A percentile compares a stretch with the other conserved stretches of the same genome.
phyloP scores from a whole-genome alignment of 345 rosid genomes.

The Aethionema arabicum region DNA sequence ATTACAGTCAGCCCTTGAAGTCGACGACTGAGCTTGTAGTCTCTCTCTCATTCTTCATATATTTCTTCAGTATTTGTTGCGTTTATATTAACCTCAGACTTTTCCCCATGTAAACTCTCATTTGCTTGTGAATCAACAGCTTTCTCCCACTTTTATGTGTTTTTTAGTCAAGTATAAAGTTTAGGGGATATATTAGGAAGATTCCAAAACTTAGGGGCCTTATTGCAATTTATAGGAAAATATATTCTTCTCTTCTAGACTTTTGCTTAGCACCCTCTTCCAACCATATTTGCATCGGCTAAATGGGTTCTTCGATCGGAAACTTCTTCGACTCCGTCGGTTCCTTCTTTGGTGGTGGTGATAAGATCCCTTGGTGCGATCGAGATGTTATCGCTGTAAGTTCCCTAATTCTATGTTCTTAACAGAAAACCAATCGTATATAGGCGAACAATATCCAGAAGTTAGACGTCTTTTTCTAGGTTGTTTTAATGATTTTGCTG shows the following conservation, averaged over 20 bases:
- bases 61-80: no score
- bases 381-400: slow-evolving; percentile 65
- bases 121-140: no score
- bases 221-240: background rate
- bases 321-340: slow-evolving; percentile 50
- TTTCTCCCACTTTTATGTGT: background rate
- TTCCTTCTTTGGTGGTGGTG: slow-evolving; percentile 67
- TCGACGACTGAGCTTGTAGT: slow-evolving; percentile 16
- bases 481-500: background rate
- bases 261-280: background rate
- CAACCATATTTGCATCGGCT: slow-evolving; percentile 5
- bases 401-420: slow-evolving; percentile 4
- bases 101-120: no score
- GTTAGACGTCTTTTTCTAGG: background rate
- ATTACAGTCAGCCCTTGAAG: slow-evolving; percentile 71
- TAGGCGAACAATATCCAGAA: background rate
- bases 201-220: background rate
- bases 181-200: background rate
- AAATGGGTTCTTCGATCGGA: slow-evolving; percentile 32
- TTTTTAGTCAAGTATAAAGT: background rate
- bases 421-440: background rate
- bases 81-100: no score
- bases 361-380: slow-evolving; percentile 86
- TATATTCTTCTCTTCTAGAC: background rate
- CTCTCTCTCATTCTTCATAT: no score